phyloP scores from a whole-genome alignment of 2,329 filamentous ascomycete genomes.

The Hypoxylon sp. region DNA sequence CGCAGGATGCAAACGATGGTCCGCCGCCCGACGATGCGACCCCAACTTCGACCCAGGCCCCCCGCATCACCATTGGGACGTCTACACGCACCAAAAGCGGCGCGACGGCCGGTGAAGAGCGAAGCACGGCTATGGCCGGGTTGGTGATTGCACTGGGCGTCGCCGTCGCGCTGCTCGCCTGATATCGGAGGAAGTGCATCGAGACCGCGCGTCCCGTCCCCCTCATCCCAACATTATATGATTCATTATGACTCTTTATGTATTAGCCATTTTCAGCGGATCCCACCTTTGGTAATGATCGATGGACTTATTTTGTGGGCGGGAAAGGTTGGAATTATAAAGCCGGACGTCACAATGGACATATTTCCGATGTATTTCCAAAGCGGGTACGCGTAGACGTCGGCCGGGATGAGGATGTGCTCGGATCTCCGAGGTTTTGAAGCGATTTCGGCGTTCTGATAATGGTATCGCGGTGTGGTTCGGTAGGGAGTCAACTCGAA shows the following conservation, averaged over 20 bases:
- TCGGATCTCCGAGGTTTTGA: constrained; percentile 32
- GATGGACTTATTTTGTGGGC: too few species aligned
- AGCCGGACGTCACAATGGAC: neutral
- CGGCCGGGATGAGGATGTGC: neutral
- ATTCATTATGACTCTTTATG: neutral
- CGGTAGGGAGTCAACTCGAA: neutral
- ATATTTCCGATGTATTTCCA: neutral
- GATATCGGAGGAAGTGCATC: neutral
- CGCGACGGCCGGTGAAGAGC: neutral
- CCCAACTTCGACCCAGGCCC: neutral
- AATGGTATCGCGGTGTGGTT: constrained; percentile 3
- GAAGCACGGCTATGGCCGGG: neutral
- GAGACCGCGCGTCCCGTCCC: neutral
- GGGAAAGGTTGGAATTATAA: neutral
- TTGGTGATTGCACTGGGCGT: constrained; percentile 13
- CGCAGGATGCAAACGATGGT: neutral
- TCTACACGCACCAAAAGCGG: neutral
- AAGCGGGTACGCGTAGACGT: neutral
- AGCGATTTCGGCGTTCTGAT: constrained; percentile 8
- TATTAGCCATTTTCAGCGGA: neutral
- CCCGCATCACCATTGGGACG: neutral
- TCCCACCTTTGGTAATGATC: neutral
- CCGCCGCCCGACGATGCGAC: neutral
- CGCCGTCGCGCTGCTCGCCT: constrained; percentile 17
- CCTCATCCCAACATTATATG: neutral